Evolutionary conservation across 192 early-diverging fungal genomes (phyloP).

Genomic region (Coemansia sp.): DNA sequence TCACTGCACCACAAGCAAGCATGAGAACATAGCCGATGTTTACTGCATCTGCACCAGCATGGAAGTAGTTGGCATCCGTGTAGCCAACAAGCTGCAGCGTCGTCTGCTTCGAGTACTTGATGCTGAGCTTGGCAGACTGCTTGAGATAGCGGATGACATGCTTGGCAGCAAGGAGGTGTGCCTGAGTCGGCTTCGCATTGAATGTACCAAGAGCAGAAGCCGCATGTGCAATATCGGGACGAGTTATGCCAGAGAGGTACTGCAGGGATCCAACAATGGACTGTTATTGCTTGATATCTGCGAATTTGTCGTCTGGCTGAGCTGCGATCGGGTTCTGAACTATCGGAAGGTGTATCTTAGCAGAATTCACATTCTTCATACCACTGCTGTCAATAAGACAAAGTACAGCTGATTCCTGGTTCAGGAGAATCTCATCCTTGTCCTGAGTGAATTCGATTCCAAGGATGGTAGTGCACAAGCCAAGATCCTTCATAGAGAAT

Average conservation of each 20-base stretch:
- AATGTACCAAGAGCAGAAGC: too few relatives aligned
- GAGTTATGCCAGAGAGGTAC: conserved; percentile 7
- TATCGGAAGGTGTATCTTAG: not conserved
- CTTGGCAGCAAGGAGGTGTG: too few relatives aligned
- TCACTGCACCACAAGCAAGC: conserved; percentile 11
- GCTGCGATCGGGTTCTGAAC: not conserved
- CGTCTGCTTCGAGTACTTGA: too few relatives aligned
- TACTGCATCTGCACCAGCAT: too few relatives aligned
- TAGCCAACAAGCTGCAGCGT: too few relatives aligned
- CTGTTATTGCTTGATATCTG: conserved; percentile 6
- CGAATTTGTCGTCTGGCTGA: conserved; percentile 1
- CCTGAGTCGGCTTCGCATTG: too few relatives aligned
- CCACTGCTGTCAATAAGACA: not conserved
- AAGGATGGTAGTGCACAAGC: too few relatives aligned
- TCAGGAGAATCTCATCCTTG: not conserved
- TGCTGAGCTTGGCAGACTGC: too few relatives aligned
- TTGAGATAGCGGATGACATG: too few relatives aligned
- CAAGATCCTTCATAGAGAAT: too few relatives aligned
- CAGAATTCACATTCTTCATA: conserved; percentile 3
- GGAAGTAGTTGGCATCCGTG: too few relatives aligned
- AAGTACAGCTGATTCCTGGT: conserved; percentile 3
- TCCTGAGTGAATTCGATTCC: not conserved
- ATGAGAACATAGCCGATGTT: too few relatives aligned
- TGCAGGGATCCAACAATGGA: conserved; percentile 15
- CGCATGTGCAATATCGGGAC: not conserved